phyloP scores from a whole-genome alignment of 768 basidiomycete genomes.

The Clavaria fumosa region DNA sequence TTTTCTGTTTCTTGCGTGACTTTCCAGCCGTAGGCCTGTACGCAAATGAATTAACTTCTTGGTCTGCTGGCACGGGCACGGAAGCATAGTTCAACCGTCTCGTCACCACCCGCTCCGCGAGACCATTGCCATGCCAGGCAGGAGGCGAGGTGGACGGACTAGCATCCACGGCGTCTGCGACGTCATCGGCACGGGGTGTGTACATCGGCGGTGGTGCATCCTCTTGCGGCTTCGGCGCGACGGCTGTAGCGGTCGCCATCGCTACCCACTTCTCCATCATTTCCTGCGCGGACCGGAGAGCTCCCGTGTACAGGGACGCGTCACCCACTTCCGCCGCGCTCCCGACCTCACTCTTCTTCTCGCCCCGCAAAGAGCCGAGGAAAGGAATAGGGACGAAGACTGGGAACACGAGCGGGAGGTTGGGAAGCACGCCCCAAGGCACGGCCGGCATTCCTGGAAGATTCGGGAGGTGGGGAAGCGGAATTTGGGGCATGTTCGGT shows the following conservation, averaged over 20 bases:
- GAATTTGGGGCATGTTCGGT: slow-evolving; percentile 31
- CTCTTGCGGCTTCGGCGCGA: slow-evolving; percentile 28
- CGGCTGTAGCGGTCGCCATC: slow-evolving; percentile 30
- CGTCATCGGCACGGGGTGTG: slow-evolving; percentile 37
- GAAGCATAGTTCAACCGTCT: slow-evolving; percentile 30
- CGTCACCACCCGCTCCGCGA: slow-evolving; percentile 19
- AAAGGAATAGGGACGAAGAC: slow-evolving; percentile 54
- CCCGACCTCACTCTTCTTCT: slow-evolving; percentile 15
- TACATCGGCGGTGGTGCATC: slow-evolving; percentile 60
- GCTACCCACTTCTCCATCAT: slow-evolving; percentile 70
- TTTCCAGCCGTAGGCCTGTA: slow-evolving; percentile 40
- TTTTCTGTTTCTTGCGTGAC: slow-evolving; percentile 39
- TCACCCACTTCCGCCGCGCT: slow-evolving; percentile 20
- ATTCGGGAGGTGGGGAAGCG: slow-evolving; percentile 40
- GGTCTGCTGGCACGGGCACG: slow-evolving; percentile 37
- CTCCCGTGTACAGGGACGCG: slow-evolving; percentile 25
- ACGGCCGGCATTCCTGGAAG: slow-evolving; percentile 54
- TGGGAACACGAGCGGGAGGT: slow-evolving; percentile 67
- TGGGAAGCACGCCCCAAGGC: slow-evolving; percentile 46
- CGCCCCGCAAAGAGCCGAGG: slow-evolving; percentile 28
- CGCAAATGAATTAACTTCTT: slow-evolving; percentile 53
- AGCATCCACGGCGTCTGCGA: slow-evolving; percentile 9
- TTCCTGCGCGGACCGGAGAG: slow-evolving; percentile 41
- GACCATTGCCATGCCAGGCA: too few relatives aligned
- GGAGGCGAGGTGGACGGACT: slow-evolving; percentile 11